phyloP scores from a whole-genome alignment of 768 basidiomycete genomes.

The Mycena epipterygia region DNA sequence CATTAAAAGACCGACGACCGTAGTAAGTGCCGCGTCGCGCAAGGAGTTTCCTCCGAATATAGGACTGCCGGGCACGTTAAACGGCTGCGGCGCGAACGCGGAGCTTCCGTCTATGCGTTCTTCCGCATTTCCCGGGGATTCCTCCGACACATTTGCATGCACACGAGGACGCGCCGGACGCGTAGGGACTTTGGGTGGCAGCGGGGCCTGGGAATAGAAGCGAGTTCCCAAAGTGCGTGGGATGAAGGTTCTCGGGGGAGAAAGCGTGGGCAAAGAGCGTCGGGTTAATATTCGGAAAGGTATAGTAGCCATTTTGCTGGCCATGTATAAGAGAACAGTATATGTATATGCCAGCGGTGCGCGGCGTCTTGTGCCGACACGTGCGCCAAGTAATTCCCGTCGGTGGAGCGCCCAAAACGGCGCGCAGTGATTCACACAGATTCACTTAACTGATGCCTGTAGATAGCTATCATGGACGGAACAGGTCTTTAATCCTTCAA shows the following conservation, averaged over 20 bases:
- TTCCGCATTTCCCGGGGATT: background rate
- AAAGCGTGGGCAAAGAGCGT: background rate
- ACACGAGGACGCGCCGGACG: background rate
- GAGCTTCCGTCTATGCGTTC: constrained; percentile 28
- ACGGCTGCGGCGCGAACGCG: constrained; percentile 28
- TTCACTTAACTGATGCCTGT: background rate
- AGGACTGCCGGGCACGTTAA: constrained; percentile 31
- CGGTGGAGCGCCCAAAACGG: background rate
- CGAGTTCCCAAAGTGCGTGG: background rate
- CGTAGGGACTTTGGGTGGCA: constrained; percentile 10
- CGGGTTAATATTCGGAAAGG: constrained; percentile 21
- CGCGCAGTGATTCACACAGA: too few species aligned
- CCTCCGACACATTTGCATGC: background rate
- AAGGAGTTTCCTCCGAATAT: constrained; percentile 31
- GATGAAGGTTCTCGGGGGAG: background rate
- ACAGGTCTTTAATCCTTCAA: background rate
- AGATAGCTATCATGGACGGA: too few species aligned
- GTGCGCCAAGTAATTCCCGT: constrained; percentile 8
- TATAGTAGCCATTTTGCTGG: background rate
- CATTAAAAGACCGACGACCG: constrained; percentile 72
- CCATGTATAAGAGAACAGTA: background rate
- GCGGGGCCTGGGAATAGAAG: constrained; percentile 3
- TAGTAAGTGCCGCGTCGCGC: constrained; percentile 68
- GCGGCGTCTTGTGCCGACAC: too few species aligned
- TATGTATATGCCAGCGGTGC: too few species aligned